Percentiles rank a stretch among this genome's conserved stretches.
Evolutionary conservation across 2,329 filamentous ascomycete genomes (phyloP).

Genomic region (Stenocarpella maydis): DNA sequence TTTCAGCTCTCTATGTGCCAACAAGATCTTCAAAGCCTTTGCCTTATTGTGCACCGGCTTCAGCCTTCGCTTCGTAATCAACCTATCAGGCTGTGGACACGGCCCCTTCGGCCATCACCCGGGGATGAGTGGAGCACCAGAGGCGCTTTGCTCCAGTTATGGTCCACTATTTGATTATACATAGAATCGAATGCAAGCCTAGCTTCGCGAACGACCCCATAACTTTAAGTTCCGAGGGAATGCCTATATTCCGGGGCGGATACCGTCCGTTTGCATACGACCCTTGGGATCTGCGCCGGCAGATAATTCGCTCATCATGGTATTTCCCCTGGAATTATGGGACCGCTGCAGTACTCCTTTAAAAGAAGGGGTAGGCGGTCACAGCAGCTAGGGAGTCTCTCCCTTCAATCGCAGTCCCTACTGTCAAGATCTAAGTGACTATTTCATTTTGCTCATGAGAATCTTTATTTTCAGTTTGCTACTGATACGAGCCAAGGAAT

Average conservation of each 20-base stretch:
- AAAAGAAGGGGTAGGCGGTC: neutral
- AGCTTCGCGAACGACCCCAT: neutral
- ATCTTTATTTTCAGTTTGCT: neutral
- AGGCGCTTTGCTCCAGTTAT: neutral
- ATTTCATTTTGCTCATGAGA: neutral
- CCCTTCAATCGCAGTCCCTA: neutral
- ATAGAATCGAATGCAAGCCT: neutral
- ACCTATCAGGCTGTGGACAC: neutral
- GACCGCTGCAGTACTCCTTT: neutral
- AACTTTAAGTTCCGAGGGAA: neutral
- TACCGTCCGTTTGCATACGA: neutral
- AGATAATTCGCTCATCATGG: neutral
- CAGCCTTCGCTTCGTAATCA: neutral
- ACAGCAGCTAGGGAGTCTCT: neutral
- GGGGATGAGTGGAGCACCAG: neutral
- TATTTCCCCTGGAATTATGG: neutral
- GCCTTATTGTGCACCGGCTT: neutral
- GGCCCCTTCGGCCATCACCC: constrained; percentile 10
- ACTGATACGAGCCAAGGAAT: neutral
- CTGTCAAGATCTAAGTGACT: neutral
- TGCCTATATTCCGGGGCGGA: constrained; percentile 13
- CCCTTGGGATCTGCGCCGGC: neutral
- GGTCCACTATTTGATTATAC: neutral
- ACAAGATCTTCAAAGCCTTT: neutral
- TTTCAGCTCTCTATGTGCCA: neutral